Evolutionary conservation across 495 filamentous ascomycete genomes (phyloP).

Genomic region (Cercophora scortea): DNA sequence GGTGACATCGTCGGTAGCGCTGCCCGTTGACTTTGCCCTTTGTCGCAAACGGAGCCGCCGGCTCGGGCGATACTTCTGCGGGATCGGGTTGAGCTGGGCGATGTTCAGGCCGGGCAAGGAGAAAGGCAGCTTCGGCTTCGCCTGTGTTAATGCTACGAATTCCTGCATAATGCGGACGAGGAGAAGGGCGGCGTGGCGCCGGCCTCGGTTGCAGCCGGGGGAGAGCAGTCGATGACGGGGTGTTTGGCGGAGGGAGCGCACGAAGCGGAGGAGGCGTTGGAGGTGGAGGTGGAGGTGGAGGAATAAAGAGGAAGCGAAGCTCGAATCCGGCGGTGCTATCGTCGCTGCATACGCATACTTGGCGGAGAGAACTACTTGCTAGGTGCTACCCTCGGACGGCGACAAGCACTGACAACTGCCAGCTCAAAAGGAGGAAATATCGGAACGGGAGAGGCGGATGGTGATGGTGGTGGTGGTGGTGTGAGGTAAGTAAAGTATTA

Average conservation of each 20-base stretch:
- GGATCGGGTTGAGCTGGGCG: slow-evolving; percentile 43
- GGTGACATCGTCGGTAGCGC: slow-evolving; percentile 49
- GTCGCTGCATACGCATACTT: slow-evolving; percentile 22
- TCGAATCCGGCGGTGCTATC: slow-evolving; percentile 8
- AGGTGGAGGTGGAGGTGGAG: neutral
- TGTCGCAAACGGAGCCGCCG: slow-evolving; percentile 67
- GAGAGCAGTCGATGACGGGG: neutral
- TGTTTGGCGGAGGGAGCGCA: neutral
- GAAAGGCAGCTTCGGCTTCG: slow-evolving; percentile 23
- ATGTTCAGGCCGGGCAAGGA: slow-evolving; percentile 19
- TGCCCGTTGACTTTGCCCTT: slow-evolving; percentile 56
- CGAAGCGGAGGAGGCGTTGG: neutral
- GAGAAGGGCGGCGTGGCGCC: neutral
- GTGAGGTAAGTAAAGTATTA: neutral
- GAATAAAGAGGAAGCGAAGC: neutral
- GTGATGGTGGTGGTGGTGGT: neutral
- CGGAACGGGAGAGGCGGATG: neutral
- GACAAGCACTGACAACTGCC: neutral
- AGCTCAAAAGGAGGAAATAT: neutral
- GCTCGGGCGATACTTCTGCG: slow-evolving; percentile 64
- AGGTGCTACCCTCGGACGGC: too few relatives aligned
- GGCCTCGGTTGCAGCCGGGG: neutral
- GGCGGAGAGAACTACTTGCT: neutral
- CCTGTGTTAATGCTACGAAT: slow-evolving; percentile 13
- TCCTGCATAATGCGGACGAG: slow-evolving; percentile 16